Conservation (phyloP, 2,329 filamentous ascomycete genomes). For the Alternaria brassicicola region DNA sequence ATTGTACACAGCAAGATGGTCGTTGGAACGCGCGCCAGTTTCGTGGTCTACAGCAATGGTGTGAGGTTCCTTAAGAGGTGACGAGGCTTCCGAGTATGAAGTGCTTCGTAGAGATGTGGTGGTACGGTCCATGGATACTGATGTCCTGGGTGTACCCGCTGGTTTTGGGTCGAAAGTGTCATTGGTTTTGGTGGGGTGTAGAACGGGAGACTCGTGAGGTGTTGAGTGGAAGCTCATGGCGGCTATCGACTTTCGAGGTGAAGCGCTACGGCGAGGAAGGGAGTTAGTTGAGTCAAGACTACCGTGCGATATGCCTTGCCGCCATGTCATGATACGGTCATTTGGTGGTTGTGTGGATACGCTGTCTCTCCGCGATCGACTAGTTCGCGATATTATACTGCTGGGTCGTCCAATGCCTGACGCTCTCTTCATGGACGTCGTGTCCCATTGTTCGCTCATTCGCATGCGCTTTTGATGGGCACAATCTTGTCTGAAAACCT, state of each 20-base stretch:
- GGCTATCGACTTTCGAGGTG: constrained; percentile 54
- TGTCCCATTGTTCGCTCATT: constrained; percentile 75
- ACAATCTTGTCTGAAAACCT: constrained; percentile 94
- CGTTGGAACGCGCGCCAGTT: constrained; percentile 18
- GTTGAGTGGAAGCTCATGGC: constrained; percentile 25
- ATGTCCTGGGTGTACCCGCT: constrained; percentile 29
- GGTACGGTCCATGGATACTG: constrained; percentile 17
- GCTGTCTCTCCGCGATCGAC: constrained; percentile 54
- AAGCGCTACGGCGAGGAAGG: constrained; percentile 50
- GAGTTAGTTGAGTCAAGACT: constrained; percentile 52
- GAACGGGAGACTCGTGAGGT: constrained; percentile 23
- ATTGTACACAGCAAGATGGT: constrained; percentile 58
- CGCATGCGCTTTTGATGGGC: constrained; percentile 73
- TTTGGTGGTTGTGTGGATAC: constrained; percentile 59
- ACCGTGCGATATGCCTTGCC: constrained; percentile 68
- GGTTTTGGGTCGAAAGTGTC: constrained; percentile 24
- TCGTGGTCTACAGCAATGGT: constrained; percentile 7
- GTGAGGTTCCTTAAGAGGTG: constrained; percentile 4
- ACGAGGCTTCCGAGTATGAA: constrained; percentile 17
- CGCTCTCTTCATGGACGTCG: constrained; percentile 71
- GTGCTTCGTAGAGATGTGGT: constrained; percentile 16
- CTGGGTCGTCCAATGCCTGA: constrained; percentile 58
- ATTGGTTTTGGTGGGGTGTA: constrained; percentile 17
- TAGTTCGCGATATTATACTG: constrained; percentile 64
- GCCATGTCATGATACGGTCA: constrained; percentile 88